These are phyloP conservation scores for Ogataea neopini DNA, from an alignment of 805 yeast genomes.

Conservation along the genomic window DNA sequence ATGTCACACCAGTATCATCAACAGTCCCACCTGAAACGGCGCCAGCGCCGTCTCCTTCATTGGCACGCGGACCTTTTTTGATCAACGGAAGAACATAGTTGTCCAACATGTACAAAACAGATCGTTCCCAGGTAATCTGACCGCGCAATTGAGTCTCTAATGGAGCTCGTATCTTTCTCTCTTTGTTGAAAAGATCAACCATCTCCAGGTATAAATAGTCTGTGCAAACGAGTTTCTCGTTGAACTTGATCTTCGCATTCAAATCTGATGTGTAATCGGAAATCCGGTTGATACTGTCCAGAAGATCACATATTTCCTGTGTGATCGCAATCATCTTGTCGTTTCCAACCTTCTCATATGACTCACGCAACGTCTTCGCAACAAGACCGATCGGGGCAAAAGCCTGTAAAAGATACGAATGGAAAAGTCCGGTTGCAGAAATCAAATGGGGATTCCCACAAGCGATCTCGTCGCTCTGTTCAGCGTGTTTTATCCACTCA, in stretches of 20 bases:
- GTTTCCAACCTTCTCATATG: conserved; percentile 25
- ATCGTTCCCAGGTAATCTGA: conserved; percentile 42
- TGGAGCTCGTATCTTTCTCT: conserved; percentile 29
- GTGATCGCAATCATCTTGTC: conserved; percentile 15
- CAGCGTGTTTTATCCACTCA: conserved; percentile 26
- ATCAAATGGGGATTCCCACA: conserved; percentile 28
- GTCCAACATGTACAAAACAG: conserved; percentile 43
- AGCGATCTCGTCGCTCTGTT: conserved; percentile 22
- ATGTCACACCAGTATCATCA: conserved; percentile 20
- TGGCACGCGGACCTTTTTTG: conserved; percentile 8
- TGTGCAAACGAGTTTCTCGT: conserved; percentile 32
- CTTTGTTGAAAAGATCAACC: conserved; percentile 33
- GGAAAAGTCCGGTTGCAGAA: conserved; percentile 31
- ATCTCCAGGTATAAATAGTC: conserved; percentile 33
- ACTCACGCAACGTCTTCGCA: conserved; percentile 25
- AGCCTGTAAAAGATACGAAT: conserved; percentile 32
- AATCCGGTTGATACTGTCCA: conserved; percentile 28
- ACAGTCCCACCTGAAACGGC: not conserved
- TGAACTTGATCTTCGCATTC: conserved; percentile 33
- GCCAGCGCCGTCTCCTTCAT: conserved; percentile 4
- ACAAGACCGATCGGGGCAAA: conserved; percentile 33
- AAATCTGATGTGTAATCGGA: conserved; percentile 34
- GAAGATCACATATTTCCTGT: conserved; percentile 19
- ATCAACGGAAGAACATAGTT: conserved; percentile 31
- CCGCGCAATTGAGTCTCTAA: conserved; percentile 24